These are phyloP conservation scores for Bolboschoenus planiculmis DNA, from an alignment of 176 grass and related monocot species.

Conservation along the genomic window DNA sequence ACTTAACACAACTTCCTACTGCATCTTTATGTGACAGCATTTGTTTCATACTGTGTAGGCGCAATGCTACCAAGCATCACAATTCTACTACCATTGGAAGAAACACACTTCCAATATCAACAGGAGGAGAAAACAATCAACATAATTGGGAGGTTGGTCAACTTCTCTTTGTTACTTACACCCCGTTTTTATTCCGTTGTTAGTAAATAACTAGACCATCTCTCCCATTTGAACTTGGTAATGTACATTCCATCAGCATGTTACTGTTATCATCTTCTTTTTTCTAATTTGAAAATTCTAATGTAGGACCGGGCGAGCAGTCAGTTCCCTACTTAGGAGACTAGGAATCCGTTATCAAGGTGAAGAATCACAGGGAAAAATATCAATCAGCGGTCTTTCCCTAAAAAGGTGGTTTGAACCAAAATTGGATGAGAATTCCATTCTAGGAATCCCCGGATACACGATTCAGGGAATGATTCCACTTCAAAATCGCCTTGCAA, in stretches of 20 bases:
- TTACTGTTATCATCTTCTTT: background rate
- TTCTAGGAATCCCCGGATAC: constrained; percentile 31
- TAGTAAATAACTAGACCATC: background rate
- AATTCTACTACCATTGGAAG: constrained; percentile 70
- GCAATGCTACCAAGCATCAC: constrained; percentile 77
- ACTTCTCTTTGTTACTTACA: constrained; percentile 5
- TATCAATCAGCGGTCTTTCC: constrained; percentile 73
- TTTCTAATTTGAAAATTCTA: constrained; percentile 9
- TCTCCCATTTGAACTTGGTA: background rate
- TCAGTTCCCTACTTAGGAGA: constrained; percentile 78
- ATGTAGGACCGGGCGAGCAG: constrained; percentile 72
- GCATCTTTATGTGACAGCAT: constrained; percentile 25
- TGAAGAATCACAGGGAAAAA: constrained; percentile 72
- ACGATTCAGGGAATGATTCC: constrained; percentile 39
- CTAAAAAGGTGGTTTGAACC: constrained; percentile 88
- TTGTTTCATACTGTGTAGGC: constrained; percentile 41
- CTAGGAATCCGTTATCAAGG: constrained; percentile 82
- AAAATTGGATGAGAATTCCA: constrained; percentile 41
- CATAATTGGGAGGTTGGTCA: constrained; percentile 77
- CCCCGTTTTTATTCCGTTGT: background rate
- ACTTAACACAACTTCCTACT: background rate
- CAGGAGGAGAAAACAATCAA: constrained; percentile 59
- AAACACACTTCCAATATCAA: constrained; percentile 59
- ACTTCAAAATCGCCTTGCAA: constrained; percentile 43
- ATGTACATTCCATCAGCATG: background rate